Conservation (phyloP, 106 monocot species). For the Cymbidium sinense region DNA sequence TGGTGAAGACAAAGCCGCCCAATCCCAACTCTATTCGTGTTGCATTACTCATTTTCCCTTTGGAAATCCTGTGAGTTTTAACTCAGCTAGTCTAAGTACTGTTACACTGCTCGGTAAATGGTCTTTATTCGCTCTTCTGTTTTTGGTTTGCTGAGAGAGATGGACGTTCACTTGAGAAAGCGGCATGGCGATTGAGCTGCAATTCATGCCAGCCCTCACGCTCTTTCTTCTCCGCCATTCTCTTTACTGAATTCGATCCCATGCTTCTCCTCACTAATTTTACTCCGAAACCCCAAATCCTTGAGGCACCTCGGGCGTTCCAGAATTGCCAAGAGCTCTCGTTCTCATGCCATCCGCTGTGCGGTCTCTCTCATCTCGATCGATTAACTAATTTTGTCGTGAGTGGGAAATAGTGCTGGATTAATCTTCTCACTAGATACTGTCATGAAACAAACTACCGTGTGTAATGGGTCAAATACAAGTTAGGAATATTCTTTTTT, state of each 20-base stretch:
- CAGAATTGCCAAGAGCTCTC: neutral
- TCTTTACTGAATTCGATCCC: neutral
- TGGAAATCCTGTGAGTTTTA: too few species aligned
- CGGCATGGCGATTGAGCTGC: neutral
- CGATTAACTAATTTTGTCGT: neutral
- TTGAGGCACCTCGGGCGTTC: neutral
- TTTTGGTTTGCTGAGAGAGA: too few species aligned
- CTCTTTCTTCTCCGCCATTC: neutral
- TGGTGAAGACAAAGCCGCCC: too few species aligned
- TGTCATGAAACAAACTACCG: neutral
- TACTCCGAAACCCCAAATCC: neutral
- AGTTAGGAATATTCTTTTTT: too few species aligned
- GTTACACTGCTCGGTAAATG: too few species aligned
- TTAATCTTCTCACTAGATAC: neutral
- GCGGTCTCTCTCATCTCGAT: neutral
- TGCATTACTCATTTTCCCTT: too few species aligned
- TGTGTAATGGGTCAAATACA: neutral
- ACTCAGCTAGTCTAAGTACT: too few species aligned
- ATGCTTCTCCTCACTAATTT: neutral
- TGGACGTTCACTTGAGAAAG: too few species aligned
- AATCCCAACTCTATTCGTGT: too few species aligned
- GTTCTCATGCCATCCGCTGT: neutral
- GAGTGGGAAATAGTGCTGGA: neutral
- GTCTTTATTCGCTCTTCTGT: too few species aligned
- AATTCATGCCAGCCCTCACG: neutral